Base-by-base conservation (phyloP, 2,329 filamentous ascomycete species). In the Clonostachys rosea region DNA sequence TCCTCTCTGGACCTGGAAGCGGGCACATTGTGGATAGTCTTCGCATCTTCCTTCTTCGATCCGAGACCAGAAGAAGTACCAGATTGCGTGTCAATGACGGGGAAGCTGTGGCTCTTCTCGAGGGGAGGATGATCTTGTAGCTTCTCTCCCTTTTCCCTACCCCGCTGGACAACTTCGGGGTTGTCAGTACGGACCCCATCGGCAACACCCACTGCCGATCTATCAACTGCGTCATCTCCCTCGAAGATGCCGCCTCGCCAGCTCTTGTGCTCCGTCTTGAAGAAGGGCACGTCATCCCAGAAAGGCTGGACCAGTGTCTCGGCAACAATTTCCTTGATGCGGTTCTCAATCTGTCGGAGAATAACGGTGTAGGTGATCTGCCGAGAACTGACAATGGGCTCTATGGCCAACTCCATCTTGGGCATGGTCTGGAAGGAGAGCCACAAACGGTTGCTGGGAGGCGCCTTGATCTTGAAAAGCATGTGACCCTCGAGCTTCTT, bases 291-390 rank as follows among this genome's bases (percentile, higher is more conserved):
- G 62, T 99, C 94, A 54, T 99, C 94, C 92, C 94, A 99, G 61
- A 95, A 95, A 0, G 94, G 94, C 47, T 86, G 74, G 3, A 99
- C 94, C 17, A 97, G 66, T 2, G 91, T 96, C 68, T 99, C 94
- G 10, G 87, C 89, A 50, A 99, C 78, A 9, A 96, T 91, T 65
- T 96, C 91, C 59, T 95, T 88, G 62, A 99, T 96, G 44, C 91
- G 81, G 59, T 88, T 95, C 66, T 99, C 94, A 49, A 99, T 97
- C 51, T 95, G 89, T 44, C 91, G 83, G 12, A 97, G 76, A 47
- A 99, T 94, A 49, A 96, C 80, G 2, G 86, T 89, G 65, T 96
- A 97, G 0, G 94, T 97, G 54, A 99, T 96, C 63, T 97, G 92
- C 49, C 92, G 83, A 13, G 91, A 87, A 69, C 91, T 96, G 44